These are phyloP conservation scores for Coriaria nepalensis DNA, from an alignment of 306 rosid genomes.

Conservation along the genomic window DNA sequence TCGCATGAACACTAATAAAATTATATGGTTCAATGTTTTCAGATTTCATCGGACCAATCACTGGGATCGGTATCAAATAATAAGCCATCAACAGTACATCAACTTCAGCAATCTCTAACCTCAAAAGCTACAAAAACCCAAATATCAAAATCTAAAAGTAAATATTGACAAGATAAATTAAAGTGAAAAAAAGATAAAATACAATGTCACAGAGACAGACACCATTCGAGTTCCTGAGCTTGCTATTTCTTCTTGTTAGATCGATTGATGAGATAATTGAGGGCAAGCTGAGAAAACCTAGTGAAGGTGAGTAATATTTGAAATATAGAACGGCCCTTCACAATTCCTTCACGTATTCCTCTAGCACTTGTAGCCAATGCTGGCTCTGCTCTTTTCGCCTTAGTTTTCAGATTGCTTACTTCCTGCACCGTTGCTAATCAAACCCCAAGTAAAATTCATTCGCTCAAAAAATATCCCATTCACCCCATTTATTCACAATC, in stretches of 20 bases:
- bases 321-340: conserved; percentile 55
- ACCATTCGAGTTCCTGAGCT: too few species aligned
- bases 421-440: conserved; percentile 62
- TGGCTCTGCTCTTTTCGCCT: conserved; percentile 38
- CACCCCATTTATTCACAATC: conserved; percentile 5
- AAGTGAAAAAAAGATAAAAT: too few species aligned
- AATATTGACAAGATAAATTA: too few species aligned
- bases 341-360: conserved; percentile 50
- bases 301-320: conserved; percentile 47
- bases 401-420: conserved; percentile 21
- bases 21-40: background rate
- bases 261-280: conserved; percentile 29
- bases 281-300: conserved; percentile 41
- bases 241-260: too few species aligned
- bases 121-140: too few species aligned
- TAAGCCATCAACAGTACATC: too few species aligned
- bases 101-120: too few species aligned
- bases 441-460: conserved; percentile 31
- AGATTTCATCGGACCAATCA: conserved; percentile 54
- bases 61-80: conserved; percentile 44
- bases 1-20: too few species aligned
- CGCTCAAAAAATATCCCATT: conserved; percentile 11
- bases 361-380: conserved; percentile 46
- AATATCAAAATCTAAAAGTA: too few species aligned
- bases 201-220: too few species aligned